phyloP scores from a whole-genome alignment of 2,329 filamentous ascomycete genomes.

The Fusarium penzigii region DNA sequence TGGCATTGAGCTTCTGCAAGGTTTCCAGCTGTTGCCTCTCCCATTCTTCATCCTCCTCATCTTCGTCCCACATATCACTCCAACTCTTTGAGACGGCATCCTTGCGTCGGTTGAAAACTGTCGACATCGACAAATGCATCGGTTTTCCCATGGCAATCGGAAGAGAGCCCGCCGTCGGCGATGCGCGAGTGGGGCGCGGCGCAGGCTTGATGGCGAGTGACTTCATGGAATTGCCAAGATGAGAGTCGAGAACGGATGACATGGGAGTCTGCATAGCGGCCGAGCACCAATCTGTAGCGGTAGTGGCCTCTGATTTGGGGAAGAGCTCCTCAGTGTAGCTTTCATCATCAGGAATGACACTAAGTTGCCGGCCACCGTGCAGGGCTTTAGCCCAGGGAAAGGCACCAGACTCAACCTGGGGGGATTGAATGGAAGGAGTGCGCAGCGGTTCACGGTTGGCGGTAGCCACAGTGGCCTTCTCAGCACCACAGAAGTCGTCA shows the following conservation, averaged over 20 bases:
- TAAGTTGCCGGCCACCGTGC: constrained; percentile 82
- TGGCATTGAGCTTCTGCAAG: constrained; percentile 68
- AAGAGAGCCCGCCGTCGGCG: constrained; percentile 67
- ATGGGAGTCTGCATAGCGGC: constrained; percentile 74
- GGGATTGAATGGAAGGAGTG: constrained; percentile 91
- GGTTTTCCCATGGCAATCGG: constrained; percentile 81
- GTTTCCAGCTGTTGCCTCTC: constrained; percentile 47
- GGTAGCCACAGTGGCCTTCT: constrained; percentile 74
- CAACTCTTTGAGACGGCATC: constrained; percentile 94
- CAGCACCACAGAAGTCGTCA: constrained; percentile 89
- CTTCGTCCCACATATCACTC: constrained; percentile 98
- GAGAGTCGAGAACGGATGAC: constrained; percentile 82
- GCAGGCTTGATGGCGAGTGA: constrained; percentile 61
- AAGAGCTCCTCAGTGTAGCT: constrained; percentile 85
- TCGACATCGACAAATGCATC: constrained; percentile 69
- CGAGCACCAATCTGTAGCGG: constrained; percentile 73
- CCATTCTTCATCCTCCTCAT: constrained; percentile 70
- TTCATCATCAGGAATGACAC: constrained; percentile 78
- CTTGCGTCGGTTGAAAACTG: constrained; percentile 76
- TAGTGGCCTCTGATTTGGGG: constrained; percentile 70
- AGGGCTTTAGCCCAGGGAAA: constrained; percentile 96
- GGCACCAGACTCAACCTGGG: constrained; percentile 74
- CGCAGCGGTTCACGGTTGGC: constrained; percentile 94
- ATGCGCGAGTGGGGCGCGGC: constrained; percentile 43
- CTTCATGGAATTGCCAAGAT: constrained; percentile 77